A percentile compares a stretch with the other conserved stretches of the same genome.
phyloP scores from a whole-genome alignment of 768 basidiomycete genomes.

The Mycena leptocephala region DNA sequence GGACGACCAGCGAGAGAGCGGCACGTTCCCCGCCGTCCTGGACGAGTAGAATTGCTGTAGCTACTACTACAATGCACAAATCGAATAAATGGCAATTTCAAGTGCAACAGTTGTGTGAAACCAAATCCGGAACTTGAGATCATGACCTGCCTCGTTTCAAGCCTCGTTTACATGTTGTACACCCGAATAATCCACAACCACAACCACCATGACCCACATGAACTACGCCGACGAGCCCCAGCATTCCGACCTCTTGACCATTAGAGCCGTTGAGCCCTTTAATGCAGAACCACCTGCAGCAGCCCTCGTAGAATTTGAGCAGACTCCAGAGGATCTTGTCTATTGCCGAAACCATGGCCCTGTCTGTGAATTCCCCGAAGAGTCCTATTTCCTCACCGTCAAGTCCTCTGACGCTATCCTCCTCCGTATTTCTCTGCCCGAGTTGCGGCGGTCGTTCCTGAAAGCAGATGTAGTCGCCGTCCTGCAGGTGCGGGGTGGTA shows the following conservation, averaged over 20 bases:
- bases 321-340: conserved; percentile 76
- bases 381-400: conserved; percentile 59
- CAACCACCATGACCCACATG: conserved; percentile 52
- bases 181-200: background rate
- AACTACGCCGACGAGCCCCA: conserved; percentile 65
- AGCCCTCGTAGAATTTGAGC: conserved; percentile 69
- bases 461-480: conserved; percentile 65
- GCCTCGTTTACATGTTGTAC: background rate
- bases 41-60: conserved; percentile 56
- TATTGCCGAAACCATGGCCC: conserved; percentile 84
- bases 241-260: conserved; percentile 63
- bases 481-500: conserved; percentile 67
- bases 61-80: background rate
- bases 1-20: conserved; percentile 95
- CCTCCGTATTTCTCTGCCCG: conserved; percentile 52
- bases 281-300: conserved; percentile 79
- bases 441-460: conserved; percentile 61
- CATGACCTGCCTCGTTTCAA: background rate
- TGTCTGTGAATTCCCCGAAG: conserved; percentile 66
- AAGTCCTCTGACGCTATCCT: conserved; percentile 53
- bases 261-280: conserved; percentile 68
- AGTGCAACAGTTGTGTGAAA: background rate
- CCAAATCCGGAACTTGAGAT: background rate
- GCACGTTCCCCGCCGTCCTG: conserved; percentile 93
- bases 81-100: conserved; percentile 4